Base-by-base conservation (phyloP, 306 rosid genomes). In the Argentina anserina region DNA sequence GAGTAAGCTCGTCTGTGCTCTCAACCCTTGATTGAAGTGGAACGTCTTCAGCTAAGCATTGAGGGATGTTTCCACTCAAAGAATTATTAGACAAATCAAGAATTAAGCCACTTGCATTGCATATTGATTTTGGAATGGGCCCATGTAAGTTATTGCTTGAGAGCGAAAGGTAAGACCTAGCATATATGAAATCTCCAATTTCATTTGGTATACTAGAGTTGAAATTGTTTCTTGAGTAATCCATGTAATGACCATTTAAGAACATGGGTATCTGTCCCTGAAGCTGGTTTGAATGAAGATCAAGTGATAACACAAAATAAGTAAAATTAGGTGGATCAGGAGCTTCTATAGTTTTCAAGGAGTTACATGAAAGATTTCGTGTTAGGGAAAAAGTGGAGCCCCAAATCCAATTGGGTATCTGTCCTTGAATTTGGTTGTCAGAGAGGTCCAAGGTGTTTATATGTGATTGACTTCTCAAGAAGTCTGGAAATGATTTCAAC, bases 251-350 rank as follows among this genome's bases (percentile, higher is more conserved):
- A 2, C 25, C 4, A 20, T 4, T 12, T 20, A 79, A 46, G 21
- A 75, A 53, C 21, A 18, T 0, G 1, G 78, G 70, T 3, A 82
- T 43, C n/a, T 70, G 45, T 2, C 83, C 86, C 1, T 67, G 58
- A 25, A 82, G 33, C 4, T 23, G 37, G 79, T 87, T 87, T 20
- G 62, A 36, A 64, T 74, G 86, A 3, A 87, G 84, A 25, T 56
- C 62, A 12, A 56, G 3, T 0, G 1, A 0, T 0, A 1, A 0
- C 18, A 84, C 10, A 0, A 0, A 2, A 21, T 33, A 17, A 37
- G 36, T 45, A 77, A 4, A 15, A 52, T 53, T 21, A 1, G 0
- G 34, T 31, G 3, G 15, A 9, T 33, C 36, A 33, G 50, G 75
- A 2, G 55, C 61, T 53, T 75, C 58, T 1, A 52, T 34, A 64